These are phyloP conservation scores for Thielaviopsis punctulata DNA, from an alignment of 2,329 filamentous ascomycete species.

Conservation along the genomic window DNA sequence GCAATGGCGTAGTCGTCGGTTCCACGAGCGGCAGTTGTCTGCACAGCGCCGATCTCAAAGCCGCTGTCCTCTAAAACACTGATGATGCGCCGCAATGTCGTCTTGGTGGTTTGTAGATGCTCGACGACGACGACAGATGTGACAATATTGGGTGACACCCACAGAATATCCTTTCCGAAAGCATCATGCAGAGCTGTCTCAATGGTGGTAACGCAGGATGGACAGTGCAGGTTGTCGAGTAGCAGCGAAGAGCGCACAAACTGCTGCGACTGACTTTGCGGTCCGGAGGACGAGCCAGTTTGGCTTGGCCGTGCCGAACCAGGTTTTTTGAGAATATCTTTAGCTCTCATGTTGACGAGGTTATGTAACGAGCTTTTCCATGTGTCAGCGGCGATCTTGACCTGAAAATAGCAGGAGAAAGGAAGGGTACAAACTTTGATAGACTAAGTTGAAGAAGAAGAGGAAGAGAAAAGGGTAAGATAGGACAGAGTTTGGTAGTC, in stretches of 20 bases:
- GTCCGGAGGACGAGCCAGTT: not conserved
- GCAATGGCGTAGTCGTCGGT: slow-evolving; percentile 16
- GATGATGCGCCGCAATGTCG: slow-evolving; percentile 27
- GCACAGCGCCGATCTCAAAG: slow-evolving; percentile 31
- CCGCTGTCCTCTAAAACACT: slow-evolving; percentile 36
- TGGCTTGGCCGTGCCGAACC: not conserved
- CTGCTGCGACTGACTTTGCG: not conserved
- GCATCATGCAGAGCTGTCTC: slow-evolving; percentile 35
- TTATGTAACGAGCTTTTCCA: not conserved
- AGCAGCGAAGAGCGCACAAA: slow-evolving; percentile 24
- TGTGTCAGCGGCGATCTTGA: not conserved
- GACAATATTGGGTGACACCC: slow-evolving; percentile 53
- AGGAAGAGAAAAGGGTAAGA: not conserved
- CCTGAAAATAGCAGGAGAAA: not conserved
- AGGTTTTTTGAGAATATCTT: not conserved
- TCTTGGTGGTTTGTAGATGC: slow-evolving; percentile 28
- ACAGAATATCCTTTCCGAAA: slow-evolving; percentile 29
- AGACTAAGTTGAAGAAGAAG: too few relatives aligned
- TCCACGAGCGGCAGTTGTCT: slow-evolving; percentile 19
- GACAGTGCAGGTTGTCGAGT: slow-evolving; percentile 61
- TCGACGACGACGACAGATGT: slow-evolving; percentile 50
- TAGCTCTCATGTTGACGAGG: not conserved
- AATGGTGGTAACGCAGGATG: slow-evolving; percentile 54
- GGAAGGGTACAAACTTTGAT: not conserved
- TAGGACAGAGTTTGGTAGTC: not conserved